These are phyloP conservation scores for Eucalyptus rudis DNA, from an alignment of 345 rosid genomes.

Conservation along the genomic window DNA sequence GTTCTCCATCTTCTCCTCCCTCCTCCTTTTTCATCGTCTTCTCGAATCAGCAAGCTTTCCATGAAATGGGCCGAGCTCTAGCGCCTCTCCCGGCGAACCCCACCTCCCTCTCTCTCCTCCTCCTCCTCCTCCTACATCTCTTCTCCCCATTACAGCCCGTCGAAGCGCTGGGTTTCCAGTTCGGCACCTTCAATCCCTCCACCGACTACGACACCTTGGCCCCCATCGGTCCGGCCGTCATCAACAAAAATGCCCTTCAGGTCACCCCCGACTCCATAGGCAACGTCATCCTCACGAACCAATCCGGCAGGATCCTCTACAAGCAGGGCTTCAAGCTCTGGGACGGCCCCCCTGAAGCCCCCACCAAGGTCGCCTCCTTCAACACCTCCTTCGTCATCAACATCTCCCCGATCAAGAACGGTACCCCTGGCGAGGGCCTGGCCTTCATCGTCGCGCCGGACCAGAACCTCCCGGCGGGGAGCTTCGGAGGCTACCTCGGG, in stretches of 20 bases:
- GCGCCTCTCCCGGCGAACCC: neutral
- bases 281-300: neutral
- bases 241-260: slow-evolving; percentile 15
- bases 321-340: slow-evolving; percentile 3
- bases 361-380: slow-evolving; percentile 12
- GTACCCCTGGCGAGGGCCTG: slow-evolving; percentile 16
- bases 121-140: neutral
- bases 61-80: neutral
- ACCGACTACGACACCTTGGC: too few species aligned
- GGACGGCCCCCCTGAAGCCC: neutral
- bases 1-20: neutral
- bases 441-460: slow-evolving; percentile 25
- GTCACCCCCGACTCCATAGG: slow-evolving; percentile 20
- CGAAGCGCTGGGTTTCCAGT: neutral
- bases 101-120: neutral
- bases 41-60: neutral
- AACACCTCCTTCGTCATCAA: slow-evolving; percentile 19
- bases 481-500: slow-evolving; percentile 19
- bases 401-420: neutral
- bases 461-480: neutral
- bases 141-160: neutral
- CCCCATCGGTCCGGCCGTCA: neutral
- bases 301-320: slow-evolving; percentile 16
- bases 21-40: neutral
- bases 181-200: slow-evolving; percentile 6